Conservation (phyloP, 805 yeast genomes). For the Wickerhamiella azyma region DNA sequence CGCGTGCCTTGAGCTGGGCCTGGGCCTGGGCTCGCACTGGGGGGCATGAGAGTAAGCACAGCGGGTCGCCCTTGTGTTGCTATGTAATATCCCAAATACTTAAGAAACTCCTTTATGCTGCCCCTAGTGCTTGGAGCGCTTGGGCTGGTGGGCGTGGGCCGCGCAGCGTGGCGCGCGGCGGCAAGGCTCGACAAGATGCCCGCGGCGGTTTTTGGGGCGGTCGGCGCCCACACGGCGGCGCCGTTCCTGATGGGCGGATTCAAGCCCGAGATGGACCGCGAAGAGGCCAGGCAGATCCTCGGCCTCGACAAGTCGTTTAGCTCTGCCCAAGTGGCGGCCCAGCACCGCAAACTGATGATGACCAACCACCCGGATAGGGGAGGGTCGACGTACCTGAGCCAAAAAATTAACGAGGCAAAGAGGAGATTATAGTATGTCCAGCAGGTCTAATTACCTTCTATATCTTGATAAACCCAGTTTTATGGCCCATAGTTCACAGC, state of each 20-base stretch:
- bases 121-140: slow-evolving; percentile 22
- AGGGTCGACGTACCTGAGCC: slow-evolving; percentile 77
- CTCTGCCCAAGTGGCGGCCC: slow-evolving; percentile 52
- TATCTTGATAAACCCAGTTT: too few species aligned
- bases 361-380: slow-evolving; percentile 91
- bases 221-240: slow-evolving; percentile 9
- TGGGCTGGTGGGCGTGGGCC: slow-evolving; percentile 20
- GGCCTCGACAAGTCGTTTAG: slow-evolving; percentile 28
- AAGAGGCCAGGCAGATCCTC: slow-evolving; percentile 40
- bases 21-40: too few species aligned
- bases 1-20: too few species aligned
- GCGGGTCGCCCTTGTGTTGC: too few species aligned
- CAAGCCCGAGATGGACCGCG: slow-evolving; percentile 32
- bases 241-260: slow-evolving; percentile 26
- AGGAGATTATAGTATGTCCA: background rate
- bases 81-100: background rate
- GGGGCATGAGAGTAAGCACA: too few species aligned
- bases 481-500: too few species aligned
- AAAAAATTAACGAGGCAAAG: slow-evolving; percentile 61
- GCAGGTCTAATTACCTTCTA: too few species aligned
- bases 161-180: slow-evolving; percentile 25
- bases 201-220: slow-evolving; percentile 21
- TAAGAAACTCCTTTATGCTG: slow-evolving; percentile 15
- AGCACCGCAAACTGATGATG: slow-evolving; percentile 72
- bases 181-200: slow-evolving; percentile 21